Percentiles rank a stretch among this genome's conserved stretches.
These are phyloP conservation scores for Candida berthetii DNA, from an alignment of 805 yeast species.

Conservation along the genomic window DNA sequence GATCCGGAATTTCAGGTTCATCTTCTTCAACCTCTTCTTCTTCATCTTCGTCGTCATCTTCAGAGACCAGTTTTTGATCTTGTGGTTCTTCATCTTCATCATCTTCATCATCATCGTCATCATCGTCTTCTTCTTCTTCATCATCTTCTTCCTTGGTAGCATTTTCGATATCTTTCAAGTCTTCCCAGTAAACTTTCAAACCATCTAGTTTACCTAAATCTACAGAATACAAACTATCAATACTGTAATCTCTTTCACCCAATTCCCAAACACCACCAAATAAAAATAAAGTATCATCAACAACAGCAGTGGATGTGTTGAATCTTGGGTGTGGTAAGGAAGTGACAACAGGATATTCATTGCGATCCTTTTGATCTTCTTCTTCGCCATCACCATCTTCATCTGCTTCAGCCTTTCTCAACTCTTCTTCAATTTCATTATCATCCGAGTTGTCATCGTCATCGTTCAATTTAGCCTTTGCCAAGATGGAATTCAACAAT, in stretches of 20 bases:
- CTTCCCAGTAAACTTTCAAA: constrained; percentile 86
- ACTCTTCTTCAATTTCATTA: constrained; percentile 43
- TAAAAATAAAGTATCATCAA: constrained; percentile 76
- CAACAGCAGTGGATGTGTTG: constrained; percentile 79
- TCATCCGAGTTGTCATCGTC: constrained; percentile 32
- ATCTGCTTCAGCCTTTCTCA: constrained; percentile 34
- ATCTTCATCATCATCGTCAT: constrained; percentile 64
- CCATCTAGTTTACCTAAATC: constrained; percentile 88
- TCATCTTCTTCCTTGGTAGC: constrained; percentile 44
- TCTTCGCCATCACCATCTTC: constrained; percentile 4
- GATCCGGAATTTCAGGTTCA: constrained; percentile 76
- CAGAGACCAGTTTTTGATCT: constrained; percentile 31
- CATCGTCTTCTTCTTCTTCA: constrained; percentile 58
- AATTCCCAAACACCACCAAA: constrained; percentile 89
- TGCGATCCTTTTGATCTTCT: constrained; percentile 1
- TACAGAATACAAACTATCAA: constrained; percentile 82
- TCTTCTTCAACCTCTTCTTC: constrained; percentile 55
- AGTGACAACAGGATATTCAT: constrained; percentile 37
- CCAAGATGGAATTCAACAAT: constrained; percentile 65
- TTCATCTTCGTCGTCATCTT: constrained; percentile 56
- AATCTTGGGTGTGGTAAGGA: constrained; percentile 85
- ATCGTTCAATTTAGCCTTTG: constrained; percentile 60
- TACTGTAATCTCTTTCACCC: constrained; percentile 78
- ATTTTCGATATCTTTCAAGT: constrained; percentile 47
- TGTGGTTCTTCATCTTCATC: constrained; percentile 48